Conservation (phyloP, 441 rosid species). For the Breynia disticha region DNA sequence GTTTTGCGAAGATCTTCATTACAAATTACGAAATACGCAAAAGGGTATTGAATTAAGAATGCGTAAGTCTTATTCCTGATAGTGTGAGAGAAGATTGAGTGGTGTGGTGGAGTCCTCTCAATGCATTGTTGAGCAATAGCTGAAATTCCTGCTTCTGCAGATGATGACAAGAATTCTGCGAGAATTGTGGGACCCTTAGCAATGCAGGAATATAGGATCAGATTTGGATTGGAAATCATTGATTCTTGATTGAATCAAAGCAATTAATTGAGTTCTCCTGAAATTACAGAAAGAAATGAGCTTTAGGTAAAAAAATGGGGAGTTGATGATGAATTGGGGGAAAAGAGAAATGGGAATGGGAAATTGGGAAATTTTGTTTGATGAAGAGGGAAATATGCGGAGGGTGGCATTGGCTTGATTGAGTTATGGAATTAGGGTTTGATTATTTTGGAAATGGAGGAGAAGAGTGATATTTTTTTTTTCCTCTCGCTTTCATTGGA, state of each 20-base stretch:
- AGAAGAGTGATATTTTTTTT: no score
- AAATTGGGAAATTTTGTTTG: no score
- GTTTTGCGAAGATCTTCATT: constrained; percentile 37
- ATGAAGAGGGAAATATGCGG: no score
- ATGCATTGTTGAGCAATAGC: constrained; percentile 49
- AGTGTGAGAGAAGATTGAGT: constrained; percentile 69
- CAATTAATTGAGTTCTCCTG: no score
- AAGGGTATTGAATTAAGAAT: constrained; percentile 48
- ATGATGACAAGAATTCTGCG: constrained; percentile 39
- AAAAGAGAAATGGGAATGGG: no score
- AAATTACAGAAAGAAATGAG: no score
- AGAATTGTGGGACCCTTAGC: constrained; percentile 54
- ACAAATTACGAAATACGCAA: constrained; percentile 49
- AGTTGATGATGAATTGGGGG: no score
- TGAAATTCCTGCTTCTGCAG: constrained; percentile 43
- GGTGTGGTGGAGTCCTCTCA: constrained; percentile 55
- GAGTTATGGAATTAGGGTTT: no score
- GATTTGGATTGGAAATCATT: constrained; percentile 56
- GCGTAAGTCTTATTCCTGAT: constrained; percentile 41
- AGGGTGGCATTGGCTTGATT: no score
- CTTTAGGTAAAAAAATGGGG: no score
- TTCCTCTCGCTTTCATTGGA: no score
- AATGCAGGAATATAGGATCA: constrained; percentile 56
- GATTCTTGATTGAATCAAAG: constrained; percentile 2
- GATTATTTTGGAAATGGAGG: no score